Evolutionary conservation across 352 stramenopile genomes (phyloP).

Genomic region (Phytophthora agathidicida): DNA sequence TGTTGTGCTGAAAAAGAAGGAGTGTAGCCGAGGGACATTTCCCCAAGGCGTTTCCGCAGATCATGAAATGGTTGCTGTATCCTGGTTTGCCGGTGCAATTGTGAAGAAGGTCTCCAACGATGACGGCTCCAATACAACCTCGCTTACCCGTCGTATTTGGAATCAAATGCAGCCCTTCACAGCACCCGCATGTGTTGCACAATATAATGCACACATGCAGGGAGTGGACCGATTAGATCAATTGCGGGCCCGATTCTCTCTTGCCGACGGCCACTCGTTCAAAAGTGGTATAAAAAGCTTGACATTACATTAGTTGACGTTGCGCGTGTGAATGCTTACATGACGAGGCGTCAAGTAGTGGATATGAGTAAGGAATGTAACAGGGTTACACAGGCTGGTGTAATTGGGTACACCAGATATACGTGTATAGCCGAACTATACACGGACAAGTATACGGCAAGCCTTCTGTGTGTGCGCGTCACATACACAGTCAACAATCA

Average conservation of each 20-base stretch:
- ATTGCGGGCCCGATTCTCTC: slow-evolving; percentile 25
- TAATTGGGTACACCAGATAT: too few species aligned
- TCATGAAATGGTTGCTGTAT: slow-evolving; percentile 22
- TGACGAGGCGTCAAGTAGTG: slow-evolving; percentile 5
- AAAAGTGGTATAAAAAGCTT: slow-evolving; percentile 42
- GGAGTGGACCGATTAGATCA: slow-evolving; percentile 40
- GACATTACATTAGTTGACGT: slow-evolving; percentile 8
- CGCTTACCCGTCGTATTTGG: slow-evolving; percentile 14
- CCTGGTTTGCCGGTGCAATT: slow-evolving; percentile 28
- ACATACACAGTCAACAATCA: too few species aligned
- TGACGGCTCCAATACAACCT: slow-evolving; percentile 16
- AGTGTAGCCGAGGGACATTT: slow-evolving; percentile 4
- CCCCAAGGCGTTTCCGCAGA: slow-evolving; percentile 20
- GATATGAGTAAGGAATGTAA: too few species aligned
- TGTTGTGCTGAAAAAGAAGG: slow-evolving; percentile 21
- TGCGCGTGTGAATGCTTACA: slow-evolving; percentile 4
- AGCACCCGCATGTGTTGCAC: slow-evolving; percentile 22
- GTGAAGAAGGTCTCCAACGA: slow-evolving; percentile 33
- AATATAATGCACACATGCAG: slow-evolving; percentile 37
- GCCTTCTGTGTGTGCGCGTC: too few species aligned
- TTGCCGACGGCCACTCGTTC: slow-evolving; percentile 31
- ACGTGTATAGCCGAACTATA: too few species aligned
- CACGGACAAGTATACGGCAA: too few species aligned
- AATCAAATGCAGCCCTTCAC: slow-evolving; percentile 8
- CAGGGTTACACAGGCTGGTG: too few species aligned